Percentiles rank a stretch among this genome's conserved stretches.
phyloP scores from a whole-genome alignment of 306 rosid species.

The Trifolium dubium region DNA sequence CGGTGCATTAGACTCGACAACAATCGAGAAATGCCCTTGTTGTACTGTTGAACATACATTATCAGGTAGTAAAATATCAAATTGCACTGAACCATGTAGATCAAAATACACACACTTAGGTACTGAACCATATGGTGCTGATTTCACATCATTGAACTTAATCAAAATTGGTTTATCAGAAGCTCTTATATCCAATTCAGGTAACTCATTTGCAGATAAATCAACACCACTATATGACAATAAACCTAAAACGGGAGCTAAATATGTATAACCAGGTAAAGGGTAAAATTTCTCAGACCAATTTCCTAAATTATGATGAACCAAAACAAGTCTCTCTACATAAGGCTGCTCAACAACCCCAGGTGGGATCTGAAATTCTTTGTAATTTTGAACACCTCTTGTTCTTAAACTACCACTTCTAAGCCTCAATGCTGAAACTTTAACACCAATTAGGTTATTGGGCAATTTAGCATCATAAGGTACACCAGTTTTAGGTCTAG shows the following conservation, averaged over 20 bases:
- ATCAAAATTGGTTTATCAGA: conserved; percentile 58
- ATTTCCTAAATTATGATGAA: conserved; percentile 66
- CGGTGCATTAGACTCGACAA: conserved; percentile 55
- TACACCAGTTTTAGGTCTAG: conserved; percentile 56
- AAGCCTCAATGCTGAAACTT: conserved; percentile 58
- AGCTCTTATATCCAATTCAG: conserved; percentile 62
- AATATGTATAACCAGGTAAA: conserved; percentile 61
- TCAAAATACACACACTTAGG: conserved; percentile 64
- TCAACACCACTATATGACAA: conserved; percentile 56
- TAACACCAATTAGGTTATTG: conserved; percentile 51
- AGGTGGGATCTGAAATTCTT: conserved; percentile 72
- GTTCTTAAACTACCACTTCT: conserved; percentile 69
- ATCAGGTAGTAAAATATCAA: conserved; percentile 52
- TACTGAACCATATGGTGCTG: conserved; percentile 38
- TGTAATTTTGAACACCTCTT: conserved; percentile 58
- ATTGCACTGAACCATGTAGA: conserved; percentile 63
- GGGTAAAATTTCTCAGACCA: conserved; percentile 65
- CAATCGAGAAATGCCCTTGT: conserved; percentile 70
- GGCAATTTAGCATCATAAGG: conserved; percentile 50
- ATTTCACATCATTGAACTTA: conserved; percentile 45
- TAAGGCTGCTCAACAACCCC: conserved; percentile 72
- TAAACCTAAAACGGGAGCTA: conserved; percentile 69
- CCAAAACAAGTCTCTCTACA: conserved; percentile 65
- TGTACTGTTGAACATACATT: conserved; percentile 52
- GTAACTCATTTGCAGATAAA: conserved; percentile 53